Conservation (phyloP, 306 rosid species). For the Geum urbanum region DNA sequence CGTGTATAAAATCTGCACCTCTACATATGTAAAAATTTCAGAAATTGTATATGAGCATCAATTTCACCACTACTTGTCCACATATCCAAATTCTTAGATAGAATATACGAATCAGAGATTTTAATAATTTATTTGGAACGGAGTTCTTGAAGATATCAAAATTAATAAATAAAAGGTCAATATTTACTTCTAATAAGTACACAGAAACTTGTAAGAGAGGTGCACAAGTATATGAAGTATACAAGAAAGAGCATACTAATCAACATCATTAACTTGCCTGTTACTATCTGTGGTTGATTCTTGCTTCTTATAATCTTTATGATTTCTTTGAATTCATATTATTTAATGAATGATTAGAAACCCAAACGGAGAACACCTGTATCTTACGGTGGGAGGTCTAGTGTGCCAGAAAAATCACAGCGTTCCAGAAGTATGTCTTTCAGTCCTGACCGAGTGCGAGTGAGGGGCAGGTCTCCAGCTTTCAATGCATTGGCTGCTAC, state of each 20-base stretch:
- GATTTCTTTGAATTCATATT: constrained; percentile 26
- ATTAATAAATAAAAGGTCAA: background rate
- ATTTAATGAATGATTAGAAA: constrained; percentile 51
- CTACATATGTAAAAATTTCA: no score
- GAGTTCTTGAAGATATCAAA: background rate
- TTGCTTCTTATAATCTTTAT: constrained; percentile 19
- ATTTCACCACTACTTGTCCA: no score
- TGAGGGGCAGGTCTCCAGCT: constrained; percentile 97
- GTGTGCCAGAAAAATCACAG: constrained; percentile 77
- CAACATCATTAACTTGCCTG: no score
- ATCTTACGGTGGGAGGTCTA: constrained; percentile 80
- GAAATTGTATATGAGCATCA: no score
- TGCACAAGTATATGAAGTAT: background rate
- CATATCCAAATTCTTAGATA: background rate
- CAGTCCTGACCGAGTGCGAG: constrained; percentile 89
- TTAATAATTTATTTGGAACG: background rate
- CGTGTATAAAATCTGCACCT: no score
- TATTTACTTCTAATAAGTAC: background rate
- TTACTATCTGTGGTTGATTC: background rate
- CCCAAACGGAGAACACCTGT: constrained; percentile 72
- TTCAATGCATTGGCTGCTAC: constrained; percentile 87
- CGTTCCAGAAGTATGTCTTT: constrained; percentile 95
- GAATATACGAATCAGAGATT: background rate
- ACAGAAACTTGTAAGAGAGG: background rate
- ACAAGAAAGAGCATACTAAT: background rate